phyloP scores from a whole-genome alignment of 176 grass and related monocot species.

The Carex littledalei region DNA sequence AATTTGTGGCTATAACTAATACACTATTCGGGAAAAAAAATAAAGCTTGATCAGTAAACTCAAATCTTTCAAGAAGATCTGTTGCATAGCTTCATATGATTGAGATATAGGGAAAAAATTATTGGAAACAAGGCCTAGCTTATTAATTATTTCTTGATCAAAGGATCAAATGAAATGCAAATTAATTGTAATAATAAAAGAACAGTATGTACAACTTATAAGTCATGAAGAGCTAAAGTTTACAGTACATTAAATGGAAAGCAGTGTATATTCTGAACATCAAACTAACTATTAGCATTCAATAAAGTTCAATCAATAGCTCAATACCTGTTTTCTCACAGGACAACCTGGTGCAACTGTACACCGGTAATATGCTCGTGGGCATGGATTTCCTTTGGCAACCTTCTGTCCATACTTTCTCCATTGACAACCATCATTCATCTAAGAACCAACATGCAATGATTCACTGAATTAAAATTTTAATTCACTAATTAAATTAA shows the following conservation, averaged over 20 bases:
- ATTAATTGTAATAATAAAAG: neutral
- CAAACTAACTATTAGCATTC: neutral
- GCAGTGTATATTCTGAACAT: neutral
- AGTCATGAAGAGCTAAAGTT: neutral
- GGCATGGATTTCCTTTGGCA: constrained; percentile 98
- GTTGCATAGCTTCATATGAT: neutral
- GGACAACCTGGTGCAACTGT: constrained; percentile 94
- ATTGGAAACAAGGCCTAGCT: neutral
- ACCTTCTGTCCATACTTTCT: constrained; percentile 96
- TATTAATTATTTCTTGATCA: too few species aligned
- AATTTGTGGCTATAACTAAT: neutral
- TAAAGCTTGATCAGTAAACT: too few species aligned
- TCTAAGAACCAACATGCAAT: constrained; percentile 27
- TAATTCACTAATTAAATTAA: neutral
- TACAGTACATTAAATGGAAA: neutral
- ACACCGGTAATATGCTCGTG: constrained; percentile 89
- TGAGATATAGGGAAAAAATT: neutral
- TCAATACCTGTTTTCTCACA: constrained; percentile 76
- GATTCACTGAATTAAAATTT: neutral
- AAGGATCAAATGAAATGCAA: neutral
- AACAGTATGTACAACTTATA: neutral
- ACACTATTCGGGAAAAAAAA: neutral
- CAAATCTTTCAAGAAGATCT: neutral
- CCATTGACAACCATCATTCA: constrained; percentile 98
- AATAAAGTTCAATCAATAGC: neutral